Evolutionary conservation across 106 monocot genomes (phyloP).

Genomic region (Triglochin maritima): DNA sequence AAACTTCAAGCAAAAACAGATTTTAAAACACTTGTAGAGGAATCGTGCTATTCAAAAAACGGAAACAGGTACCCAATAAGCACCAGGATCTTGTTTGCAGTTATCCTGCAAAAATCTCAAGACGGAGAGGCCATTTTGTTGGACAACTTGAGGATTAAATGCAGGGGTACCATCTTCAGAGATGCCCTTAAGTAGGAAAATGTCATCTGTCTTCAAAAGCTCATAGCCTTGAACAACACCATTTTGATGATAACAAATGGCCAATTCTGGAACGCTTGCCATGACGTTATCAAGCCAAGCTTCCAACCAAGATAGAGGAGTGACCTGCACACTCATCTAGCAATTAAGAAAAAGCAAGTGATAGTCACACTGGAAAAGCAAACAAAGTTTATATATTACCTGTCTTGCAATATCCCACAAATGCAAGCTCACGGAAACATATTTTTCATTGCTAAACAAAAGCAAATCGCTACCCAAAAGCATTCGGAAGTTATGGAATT

Average conservation of each 20-base stretch:
- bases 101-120: conserved; percentile 90
- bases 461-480: conserved; percentile 95
- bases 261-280: conserved; percentile 94
- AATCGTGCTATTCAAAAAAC: neutral
- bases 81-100: conserved; percentile 97
- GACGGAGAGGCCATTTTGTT: conserved; percentile 92
- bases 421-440: conserved; percentile 90
- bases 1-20: too few species aligned
- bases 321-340: conserved; percentile 49
- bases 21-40: neutral
- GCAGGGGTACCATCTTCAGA: conserved; percentile 93
- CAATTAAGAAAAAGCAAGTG: neutral
- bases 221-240: conserved; percentile 99
- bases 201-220: conserved; percentile 91
- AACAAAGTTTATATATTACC: conserved; percentile 21
- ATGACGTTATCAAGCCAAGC: conserved; percentile 99
- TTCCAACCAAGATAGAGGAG: conserved; percentile 91
- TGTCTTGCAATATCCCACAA: conserved; percentile 85
- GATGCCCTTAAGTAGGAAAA: conserved; percentile 86
- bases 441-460: conserved; percentile 97
- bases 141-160: conserved; percentile 97
- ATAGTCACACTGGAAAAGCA: conserved; percentile 4
- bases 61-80: conserved; percentile 73
- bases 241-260: conserved; percentile 89
- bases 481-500: conserved; percentile 98